These are phyloP conservation scores for Leersia perrieri DNA, from an alignment of 176 grass and related monocot genomes.

Conservation along the genomic window DNA sequence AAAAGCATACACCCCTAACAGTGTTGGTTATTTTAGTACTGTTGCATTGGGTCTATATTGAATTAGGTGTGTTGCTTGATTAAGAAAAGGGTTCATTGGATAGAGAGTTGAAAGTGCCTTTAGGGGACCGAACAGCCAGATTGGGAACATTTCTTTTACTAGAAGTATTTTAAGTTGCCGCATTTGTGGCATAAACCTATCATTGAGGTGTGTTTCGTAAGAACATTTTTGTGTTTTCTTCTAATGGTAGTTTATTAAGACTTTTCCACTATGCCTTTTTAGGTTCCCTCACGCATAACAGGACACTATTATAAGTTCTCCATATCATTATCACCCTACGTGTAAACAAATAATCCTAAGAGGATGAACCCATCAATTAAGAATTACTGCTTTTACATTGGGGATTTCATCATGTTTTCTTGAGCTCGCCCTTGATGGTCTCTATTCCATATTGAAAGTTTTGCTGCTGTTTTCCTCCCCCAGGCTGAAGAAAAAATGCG, in stretches of 20 bases:
- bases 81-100: background rate
- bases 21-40: slow-evolving; percentile 2
- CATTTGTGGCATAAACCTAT: background rate
- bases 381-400: background rate
- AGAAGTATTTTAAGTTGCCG: background rate
- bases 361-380: background rate
- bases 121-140: background rate
- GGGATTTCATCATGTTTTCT: background rate
- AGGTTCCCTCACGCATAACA: background rate
- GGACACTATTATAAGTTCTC: background rate
- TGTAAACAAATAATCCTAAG: background rate
- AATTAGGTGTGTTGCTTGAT: slow-evolving; percentile 21
- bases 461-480: slow-evolving; percentile 8
- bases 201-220: background rate
- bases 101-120: slow-evolving; percentile 23
- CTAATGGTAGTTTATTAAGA: background rate
- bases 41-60: slow-evolving; percentile 1
- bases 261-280: background rate
- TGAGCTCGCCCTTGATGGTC: background rate
- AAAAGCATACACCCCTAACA: background rate
- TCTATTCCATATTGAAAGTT: background rate
- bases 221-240: slow-evolving; percentile 6
- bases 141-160: background rate
- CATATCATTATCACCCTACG: background rate
- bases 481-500: slow-evolving; percentile 94